A percentile compares a stretch with the other conserved stretches of the same genome.
Evolutionary conservation across 164 flowering plant genomes (phyloP).

Genomic region (Magnolia kwangsiensis): DNA sequence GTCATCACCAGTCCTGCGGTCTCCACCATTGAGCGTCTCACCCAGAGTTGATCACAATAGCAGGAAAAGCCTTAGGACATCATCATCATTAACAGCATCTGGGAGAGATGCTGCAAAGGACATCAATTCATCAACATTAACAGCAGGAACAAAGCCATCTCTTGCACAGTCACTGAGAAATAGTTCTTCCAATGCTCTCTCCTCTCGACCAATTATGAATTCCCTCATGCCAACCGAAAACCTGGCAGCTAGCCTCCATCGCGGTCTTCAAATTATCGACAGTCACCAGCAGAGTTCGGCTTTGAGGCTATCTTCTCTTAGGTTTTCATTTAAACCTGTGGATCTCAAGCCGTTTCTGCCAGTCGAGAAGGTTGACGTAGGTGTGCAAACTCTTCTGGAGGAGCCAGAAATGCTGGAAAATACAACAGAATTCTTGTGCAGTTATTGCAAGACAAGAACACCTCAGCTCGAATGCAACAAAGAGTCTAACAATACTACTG

Average conservation of each 20-base stretch:
- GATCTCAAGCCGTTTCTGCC: slow-evolving; percentile 46
- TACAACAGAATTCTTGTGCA: slow-evolving; percentile 40
- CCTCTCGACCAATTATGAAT: slow-evolving; percentile 29
- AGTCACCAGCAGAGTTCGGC: slow-evolving; percentile 54
- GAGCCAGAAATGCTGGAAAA: slow-evolving; percentile 27
- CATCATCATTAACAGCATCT: slow-evolving; percentile 55
- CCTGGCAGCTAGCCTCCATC: slow-evolving; percentile 83
- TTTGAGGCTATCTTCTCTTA: slow-evolving; percentile 63
- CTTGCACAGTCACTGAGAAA: slow-evolving; percentile 17
- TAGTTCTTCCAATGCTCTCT: slow-evolving; percentile 17
- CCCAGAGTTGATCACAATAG: slow-evolving; percentile 48
- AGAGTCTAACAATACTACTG: slow-evolving; percentile 35
- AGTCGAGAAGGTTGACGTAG: slow-evolving; percentile 64
- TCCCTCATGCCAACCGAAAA: slow-evolving; percentile 44
- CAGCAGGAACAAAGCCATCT: too few species aligned
- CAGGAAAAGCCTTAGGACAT: slow-evolving; percentile 75
- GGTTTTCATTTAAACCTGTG: slow-evolving; percentile 61
- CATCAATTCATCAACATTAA: not conserved
- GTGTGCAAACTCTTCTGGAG: slow-evolving; percentile 62
- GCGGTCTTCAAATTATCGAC: slow-evolving; percentile 76
- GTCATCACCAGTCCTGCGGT: slow-evolving; percentile 49
- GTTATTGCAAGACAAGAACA: slow-evolving; percentile 48
- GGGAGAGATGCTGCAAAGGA: slow-evolving; percentile 35
- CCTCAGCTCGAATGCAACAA: slow-evolving; percentile 25
- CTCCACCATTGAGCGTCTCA: slow-evolving; percentile 70